Conservation (phyloP, 176 grass and related monocot species). For the barley (Hordeum vulgare) region MorexV3_pseudomolecules_assembly NC_058521.1:5938636-5939135, state of each 20-base stretch:
- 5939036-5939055: background rate
- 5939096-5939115: slow-evolving; percentile 33
- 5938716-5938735: too few relatives aligned
- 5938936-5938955: slow-evolving; percentile 24
- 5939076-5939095: background rate
- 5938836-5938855: background rate
- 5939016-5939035: slow-evolving; percentile 1
- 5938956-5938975: slow-evolving; percentile 16
- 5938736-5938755: too few relatives aligned
- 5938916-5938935: background rate
- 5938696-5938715: too few relatives aligned
- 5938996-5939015: background rate
- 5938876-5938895: background rate
- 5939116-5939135: slow-evolving; percentile 18
- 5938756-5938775: background rate
- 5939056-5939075: slow-evolving; percentile 2
- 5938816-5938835: slow-evolving; percentile 3
- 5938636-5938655: background rate
- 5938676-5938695: too few relatives aligned
- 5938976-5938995: slow-evolving; percentile 32
- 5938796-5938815: background rate
- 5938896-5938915: background rate
- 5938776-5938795: background rate
- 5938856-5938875: background rate
- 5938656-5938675: background rate